Evolutionary conservation across 306 rosid species (phyloP).

Genomic region (Quercus robur): DNA sequence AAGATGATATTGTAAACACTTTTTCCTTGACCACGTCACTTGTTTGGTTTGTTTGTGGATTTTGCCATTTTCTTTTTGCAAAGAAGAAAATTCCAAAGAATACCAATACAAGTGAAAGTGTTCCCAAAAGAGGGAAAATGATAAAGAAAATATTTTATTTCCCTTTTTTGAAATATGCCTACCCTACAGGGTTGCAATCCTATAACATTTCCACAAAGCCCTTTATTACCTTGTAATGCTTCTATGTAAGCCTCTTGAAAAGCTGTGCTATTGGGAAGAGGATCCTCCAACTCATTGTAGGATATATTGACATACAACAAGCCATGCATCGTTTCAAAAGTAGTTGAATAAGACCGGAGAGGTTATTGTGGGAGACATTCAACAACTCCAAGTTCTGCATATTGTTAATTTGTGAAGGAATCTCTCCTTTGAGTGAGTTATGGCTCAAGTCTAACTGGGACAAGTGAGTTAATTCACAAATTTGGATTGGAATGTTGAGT

Average conservation of each 20-base stretch:
- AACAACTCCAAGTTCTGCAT: too few species aligned
- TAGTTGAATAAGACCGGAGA: neutral
- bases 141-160: neutral
- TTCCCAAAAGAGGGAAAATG: neutral
- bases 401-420: too few species aligned
- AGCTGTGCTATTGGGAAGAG: conserved; percentile 23
- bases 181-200: conserved; percentile 1
- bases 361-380: neutral
- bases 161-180: neutral
- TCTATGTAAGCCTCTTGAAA: conserved; percentile 10
- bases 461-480: too few species aligned
- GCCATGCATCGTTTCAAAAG: neutral
- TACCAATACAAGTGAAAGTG: too few species aligned
- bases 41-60: neutral
- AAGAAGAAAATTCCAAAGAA: neutral
- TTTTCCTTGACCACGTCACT: neutral
- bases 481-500: too few species aligned
- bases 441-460: too few species aligned
- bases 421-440: too few species aligned
- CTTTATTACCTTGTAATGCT: conserved; percentile 28
- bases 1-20: conserved; percentile 9
- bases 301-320: neutral
- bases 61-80: neutral
- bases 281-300: conserved; percentile 12
- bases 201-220: conserved; percentile 28